phyloP scores from a whole-genome alignment of 108 stramenopile genomes.

The Chaetoceros tenuissimus region DNA sequence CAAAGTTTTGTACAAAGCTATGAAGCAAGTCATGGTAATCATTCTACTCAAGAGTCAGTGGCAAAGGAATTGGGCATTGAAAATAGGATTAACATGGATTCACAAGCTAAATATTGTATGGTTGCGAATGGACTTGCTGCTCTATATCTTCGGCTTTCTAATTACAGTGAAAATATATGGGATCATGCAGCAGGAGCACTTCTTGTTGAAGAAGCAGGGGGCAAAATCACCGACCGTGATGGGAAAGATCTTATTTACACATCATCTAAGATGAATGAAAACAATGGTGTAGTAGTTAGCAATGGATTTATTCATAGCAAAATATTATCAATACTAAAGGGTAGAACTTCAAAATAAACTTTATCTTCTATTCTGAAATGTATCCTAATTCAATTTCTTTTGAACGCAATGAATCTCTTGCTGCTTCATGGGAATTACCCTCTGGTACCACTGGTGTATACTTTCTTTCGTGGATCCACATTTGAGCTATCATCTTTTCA shows the following conservation, averaged over 20 bases:
- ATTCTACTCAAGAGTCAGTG: constrained; percentile 5
- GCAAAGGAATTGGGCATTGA: constrained; percentile 10
- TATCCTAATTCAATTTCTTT: constrained; percentile 13
- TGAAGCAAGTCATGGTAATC: constrained; percentile 25
- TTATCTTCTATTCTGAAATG: too few relatives aligned
- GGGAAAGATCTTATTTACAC: constrained; percentile 1
- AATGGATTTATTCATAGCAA: constrained; percentile 3
- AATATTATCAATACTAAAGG: background rate
- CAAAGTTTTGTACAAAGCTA: background rate
- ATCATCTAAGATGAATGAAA: background rate
- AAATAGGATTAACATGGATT: constrained; percentile 39
- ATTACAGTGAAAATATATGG: constrained; percentile 21
- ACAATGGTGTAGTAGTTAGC: constrained; percentile 1
- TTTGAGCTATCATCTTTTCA: constrained; percentile 64
- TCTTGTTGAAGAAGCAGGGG: constrained; percentile 43
- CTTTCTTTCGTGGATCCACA: constrained; percentile 59
- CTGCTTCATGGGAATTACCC: constrained; percentile 49
- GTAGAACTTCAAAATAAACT: too few relatives aligned
- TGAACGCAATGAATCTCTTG: constrained; percentile 21
- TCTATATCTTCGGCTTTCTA: constrained; percentile 5
- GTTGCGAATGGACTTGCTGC: constrained; percentile 2
- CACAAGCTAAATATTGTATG: constrained; percentile 57
- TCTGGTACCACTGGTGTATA: constrained; percentile 47
- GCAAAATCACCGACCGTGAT: constrained; percentile 29
- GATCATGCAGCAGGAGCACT: constrained; percentile 40